Conservation (phyloP, 2,329 filamentous ascomycete species). For the Zymoseptoria brevis region DNA sequence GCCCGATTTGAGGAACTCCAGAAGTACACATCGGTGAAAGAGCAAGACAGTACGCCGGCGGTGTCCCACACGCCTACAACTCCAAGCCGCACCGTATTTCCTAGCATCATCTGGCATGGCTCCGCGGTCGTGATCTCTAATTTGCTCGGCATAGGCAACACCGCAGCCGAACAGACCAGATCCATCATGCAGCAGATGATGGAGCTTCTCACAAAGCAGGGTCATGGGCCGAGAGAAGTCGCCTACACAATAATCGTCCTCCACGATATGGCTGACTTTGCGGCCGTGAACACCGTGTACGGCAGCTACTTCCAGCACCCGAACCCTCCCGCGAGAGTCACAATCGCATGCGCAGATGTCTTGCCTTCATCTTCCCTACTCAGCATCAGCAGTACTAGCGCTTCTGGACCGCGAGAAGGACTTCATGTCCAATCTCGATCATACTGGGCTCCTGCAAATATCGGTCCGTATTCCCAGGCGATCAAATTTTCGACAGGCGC, state of each 20-base stretch:
- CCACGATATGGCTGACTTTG: conserved; percentile 72
- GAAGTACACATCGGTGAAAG: background rate
- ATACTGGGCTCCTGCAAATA: conserved; percentile 97
- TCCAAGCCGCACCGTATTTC: background rate
- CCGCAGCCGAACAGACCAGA: conserved; percentile 34
- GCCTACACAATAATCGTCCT: conserved; percentile 57
- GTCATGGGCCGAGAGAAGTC: conserved; percentile 24
- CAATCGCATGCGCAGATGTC: conserved; percentile 64
- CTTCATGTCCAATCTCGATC: conserved; percentile 88
- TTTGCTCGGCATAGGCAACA: conserved; percentile 29
- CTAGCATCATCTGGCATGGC: background rate
- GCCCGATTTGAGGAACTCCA: conserved; percentile 41
- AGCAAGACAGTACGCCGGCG: background rate
- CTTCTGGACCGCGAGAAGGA: conserved; percentile 32
- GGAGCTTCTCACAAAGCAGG: conserved; percentile 20
- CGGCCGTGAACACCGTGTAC: conserved; percentile 66
- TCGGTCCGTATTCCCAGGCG: conserved; percentile 92
- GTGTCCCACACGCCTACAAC: background rate
- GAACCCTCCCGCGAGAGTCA: conserved; percentile 79
- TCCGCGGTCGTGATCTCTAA: conserved; percentile 22
- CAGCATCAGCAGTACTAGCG: conserved; percentile 48
- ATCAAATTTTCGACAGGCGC: conserved; percentile 44
- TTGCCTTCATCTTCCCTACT: conserved; percentile 56
- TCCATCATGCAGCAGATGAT: conserved; percentile 33
- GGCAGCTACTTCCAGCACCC: conserved; percentile 63